Base-by-base conservation (phyloP, 768 basidiomycete species). In the Tephrocybe rancida region DNA sequence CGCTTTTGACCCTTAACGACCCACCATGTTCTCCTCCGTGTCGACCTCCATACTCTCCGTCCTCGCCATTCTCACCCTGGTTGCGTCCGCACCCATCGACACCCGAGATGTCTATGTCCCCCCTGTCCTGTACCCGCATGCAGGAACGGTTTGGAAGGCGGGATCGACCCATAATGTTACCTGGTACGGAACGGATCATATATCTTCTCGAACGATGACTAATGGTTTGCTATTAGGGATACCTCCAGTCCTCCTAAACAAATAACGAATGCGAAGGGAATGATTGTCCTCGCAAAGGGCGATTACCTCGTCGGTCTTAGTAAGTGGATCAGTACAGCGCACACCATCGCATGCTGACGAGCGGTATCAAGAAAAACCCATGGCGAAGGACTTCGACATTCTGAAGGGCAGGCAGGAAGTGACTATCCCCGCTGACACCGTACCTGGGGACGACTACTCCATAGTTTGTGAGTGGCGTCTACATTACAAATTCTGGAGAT, bases 61-160 rank as follows among this genome's bases (percentile, higher is more conserved):
- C 47, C 10, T 59, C 50, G 44, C 62, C 34, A 45, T 34, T 54
- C 50, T 75, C 24, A 62, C 70, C 6, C 52, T 67, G 48, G 67
- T 65, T 42, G 48, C 47, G 1, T 67, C 72, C 0, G 62, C 67
- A 57, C 77, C 74, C 26, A 44, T 71, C 22, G 64, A 61, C 27
- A 37, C 57, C n/a, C 73, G 79, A 27, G 81, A 83, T 48, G 80
- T 83, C 6, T 83, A 72, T 63, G 73, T 69, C 0, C 82, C 82
- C 0, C 66, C 63, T 16, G 68, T 84, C 51, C 59, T 59, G 19
- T 71, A 61, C 34, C 82, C 82, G 1, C 22, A 53, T 16, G 59
- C 61, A 2, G 64, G 58, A 18, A 67, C 70, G 16, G 61, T 72
- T 32, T 84, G 82, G 81, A 58, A 55, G 22, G 70, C 69, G 13